phyloP scores from a whole-genome alignment of 2,329 filamentous ascomycete species.

The Erysiphe neolycopersici region DNA sequence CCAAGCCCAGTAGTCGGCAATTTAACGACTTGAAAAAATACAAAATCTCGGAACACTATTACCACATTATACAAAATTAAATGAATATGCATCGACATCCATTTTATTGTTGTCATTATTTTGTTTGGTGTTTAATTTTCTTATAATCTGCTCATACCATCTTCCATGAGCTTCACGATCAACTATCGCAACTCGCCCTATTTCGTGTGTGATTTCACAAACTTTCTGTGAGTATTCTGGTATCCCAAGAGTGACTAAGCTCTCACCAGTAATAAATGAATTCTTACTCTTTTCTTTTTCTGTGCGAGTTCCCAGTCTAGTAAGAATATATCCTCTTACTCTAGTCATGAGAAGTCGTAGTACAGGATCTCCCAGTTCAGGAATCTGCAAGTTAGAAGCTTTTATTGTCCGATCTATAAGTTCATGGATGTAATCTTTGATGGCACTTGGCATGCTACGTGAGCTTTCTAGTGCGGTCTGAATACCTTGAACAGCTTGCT shows the following conservation, averaged over 20 bases:
- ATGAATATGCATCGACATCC: not conserved
- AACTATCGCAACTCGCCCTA: constrained; percentile 36
- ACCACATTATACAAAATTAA: too few relatives aligned
- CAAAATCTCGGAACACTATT: too few relatives aligned
- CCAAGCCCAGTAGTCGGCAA: too few relatives aligned
- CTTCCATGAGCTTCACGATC: constrained; percentile 39
- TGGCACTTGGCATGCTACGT: constrained; percentile 35
- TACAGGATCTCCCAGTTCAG: constrained; percentile 22
- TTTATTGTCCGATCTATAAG: constrained; percentile 28
- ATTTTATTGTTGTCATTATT: not conserved
- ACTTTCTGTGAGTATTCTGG: constrained; percentile 48
- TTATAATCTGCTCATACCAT: constrained; percentile 33
- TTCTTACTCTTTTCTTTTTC: constrained; percentile 44
- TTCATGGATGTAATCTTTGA: constrained; percentile 29
- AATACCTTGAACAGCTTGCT: constrained; percentile 26
- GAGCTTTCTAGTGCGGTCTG: constrained; percentile 36
- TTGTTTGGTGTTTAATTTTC: not conserved
- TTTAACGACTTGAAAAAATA: too few relatives aligned
- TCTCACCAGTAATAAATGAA: constrained; percentile 41
- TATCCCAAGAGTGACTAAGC: constrained; percentile 39
- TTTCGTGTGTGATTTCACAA: constrained; percentile 39
- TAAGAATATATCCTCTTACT: constrained; percentile 37
- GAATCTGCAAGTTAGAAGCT: constrained; percentile 4
- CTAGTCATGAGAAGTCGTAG: constrained; percentile 42
- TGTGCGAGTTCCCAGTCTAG: constrained; percentile 35